Conservation (phyloP, 768 basidiomycete species). For the Thelephora aurantiotincta region DNA sequence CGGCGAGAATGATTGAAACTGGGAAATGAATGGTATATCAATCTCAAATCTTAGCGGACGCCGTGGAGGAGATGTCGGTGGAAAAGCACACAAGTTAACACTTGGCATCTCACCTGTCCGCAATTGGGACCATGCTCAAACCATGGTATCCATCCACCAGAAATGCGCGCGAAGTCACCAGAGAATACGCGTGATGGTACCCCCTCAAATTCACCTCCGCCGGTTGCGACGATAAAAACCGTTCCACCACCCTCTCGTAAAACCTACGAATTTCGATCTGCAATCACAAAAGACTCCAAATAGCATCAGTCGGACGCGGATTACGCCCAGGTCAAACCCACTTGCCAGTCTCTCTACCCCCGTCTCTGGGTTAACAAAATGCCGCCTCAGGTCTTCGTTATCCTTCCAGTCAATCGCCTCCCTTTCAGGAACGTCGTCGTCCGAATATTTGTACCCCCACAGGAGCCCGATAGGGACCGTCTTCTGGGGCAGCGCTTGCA, state of each 20-base stretch:
- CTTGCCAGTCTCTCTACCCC: slow-evolving; percentile 9
- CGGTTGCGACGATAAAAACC: slow-evolving; percentile 3
- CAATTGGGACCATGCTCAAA: slow-evolving; percentile 32
- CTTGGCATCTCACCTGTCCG: slow-evolving; percentile 28
- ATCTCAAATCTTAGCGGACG: slow-evolving; percentile 3
- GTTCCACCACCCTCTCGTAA: slow-evolving; percentile 9
- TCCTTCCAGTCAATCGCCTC: slow-evolving; percentile 16
- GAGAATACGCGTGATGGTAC: slow-evolving; percentile 26
- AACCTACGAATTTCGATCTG: slow-evolving; percentile 15
- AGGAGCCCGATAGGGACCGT: slow-evolving; percentile 46
- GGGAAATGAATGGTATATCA: not conserved
- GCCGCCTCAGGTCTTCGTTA: slow-evolving; percentile 17
- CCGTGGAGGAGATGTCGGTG: not conserved
- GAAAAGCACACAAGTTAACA: too few species aligned
- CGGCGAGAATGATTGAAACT: slow-evolving; percentile 26
- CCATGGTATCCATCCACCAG: slow-evolving; percentile 32
- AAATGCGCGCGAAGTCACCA: slow-evolving; percentile 36
- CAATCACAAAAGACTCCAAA: not conserved
- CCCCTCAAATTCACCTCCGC: slow-evolving; percentile 8
- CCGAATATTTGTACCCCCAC: slow-evolving; percentile 26
- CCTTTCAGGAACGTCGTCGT: slow-evolving; percentile 18
- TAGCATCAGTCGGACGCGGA: not conserved
- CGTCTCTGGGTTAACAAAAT: slow-evolving; percentile 9
- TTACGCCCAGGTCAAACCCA: not conserved
- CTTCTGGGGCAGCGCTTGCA: slow-evolving; percentile 44